phyloP scores from a whole-genome alignment of 176 grass and related monocot species.

The Phoenix roebelenii region DNA sequence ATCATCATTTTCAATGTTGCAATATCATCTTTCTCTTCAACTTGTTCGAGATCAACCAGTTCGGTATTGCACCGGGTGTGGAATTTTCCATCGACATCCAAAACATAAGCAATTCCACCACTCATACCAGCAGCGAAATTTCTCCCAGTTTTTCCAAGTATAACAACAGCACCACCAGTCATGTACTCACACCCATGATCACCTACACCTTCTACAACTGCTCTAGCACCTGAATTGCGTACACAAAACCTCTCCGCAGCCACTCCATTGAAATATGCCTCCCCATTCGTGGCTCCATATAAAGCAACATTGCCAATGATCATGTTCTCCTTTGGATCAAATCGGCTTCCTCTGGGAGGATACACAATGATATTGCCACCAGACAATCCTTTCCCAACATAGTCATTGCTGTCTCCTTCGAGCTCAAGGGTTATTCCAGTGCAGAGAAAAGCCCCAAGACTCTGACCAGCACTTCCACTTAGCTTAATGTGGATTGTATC shows the following conservation, averaged over 20 bases:
- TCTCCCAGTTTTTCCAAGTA: slow-evolving; percentile 86
- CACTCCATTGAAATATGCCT: slow-evolving; percentile 99
- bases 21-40: slow-evolving; percentile 86
- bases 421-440: slow-evolving; percentile 91
- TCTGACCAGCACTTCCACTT: slow-evolving; percentile 84
- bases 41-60: slow-evolving; percentile 77
- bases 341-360: slow-evolving; percentile 64
- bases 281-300: slow-evolving; percentile 84
- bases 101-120: slow-evolving; percentile 85
- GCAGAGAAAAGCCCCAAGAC: slow-evolving; percentile 87
- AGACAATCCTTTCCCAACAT: slow-evolving; percentile 96
- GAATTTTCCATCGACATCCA: slow-evolving; percentile 80
- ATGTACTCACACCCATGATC: slow-evolving; percentile 99
- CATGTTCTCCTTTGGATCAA: slow-evolving; percentile 84
- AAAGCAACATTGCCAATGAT: slow-evolving; percentile 97
- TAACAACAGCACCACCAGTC: slow-evolving; percentile 86
- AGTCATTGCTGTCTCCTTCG: slow-evolving; percentile 97
- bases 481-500: slow-evolving; percentile 85
- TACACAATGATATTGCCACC: slow-evolving; percentile 94
- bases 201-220: slow-evolving; percentile 94
- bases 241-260: slow-evolving; percentile 97
- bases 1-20: slow-evolving; percentile 88
- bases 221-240: slow-evolving; percentile 87
- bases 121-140: slow-evolving; percentile 99
- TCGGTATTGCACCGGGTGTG: slow-evolving; percentile 59